These are phyloP conservation scores for Podospora comata DNA, from an alignment of 495 filamentous ascomycete species.

Conservation along the genomic window DNA sequence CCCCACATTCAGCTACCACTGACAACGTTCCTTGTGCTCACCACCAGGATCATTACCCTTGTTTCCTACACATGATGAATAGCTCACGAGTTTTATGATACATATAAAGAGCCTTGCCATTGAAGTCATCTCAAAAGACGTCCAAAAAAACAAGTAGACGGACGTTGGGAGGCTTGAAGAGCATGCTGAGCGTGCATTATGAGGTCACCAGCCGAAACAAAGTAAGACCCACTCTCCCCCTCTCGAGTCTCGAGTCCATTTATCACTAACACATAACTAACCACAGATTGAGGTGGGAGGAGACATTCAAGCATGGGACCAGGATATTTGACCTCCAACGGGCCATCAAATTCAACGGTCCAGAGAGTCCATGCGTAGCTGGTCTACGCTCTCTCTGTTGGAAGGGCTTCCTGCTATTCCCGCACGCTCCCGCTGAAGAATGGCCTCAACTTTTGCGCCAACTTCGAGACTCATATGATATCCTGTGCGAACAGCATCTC, in stretches of 20 bases:
- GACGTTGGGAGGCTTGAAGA: background rate
- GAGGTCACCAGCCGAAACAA: constrained; percentile 17
- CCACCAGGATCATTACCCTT: background rate
- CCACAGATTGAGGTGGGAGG: constrained; percentile 58
- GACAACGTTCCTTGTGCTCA: background rate
- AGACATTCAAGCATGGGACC: constrained; percentile 57
- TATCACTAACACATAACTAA: constrained; percentile 13
- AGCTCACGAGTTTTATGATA: background rate
- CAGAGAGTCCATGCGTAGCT: constrained; percentile 59
- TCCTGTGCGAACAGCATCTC: constrained; percentile 69
- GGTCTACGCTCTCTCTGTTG: constrained; percentile 88
- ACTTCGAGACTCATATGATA: constrained; percentile 68
- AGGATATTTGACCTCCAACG: constrained; percentile 63
- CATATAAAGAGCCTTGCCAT: background rate
- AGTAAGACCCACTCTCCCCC: constrained; percentile 4
- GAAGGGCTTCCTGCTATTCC: constrained; percentile 87
- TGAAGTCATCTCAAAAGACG: background rate
- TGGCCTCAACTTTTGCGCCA: constrained; percentile 68
- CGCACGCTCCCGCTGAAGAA: constrained; percentile 58
- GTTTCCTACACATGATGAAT: background rate
- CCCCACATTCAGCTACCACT: constrained; percentile 5
- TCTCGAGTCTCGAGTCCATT: background rate
- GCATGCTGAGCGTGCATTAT: constrained; percentile 8
- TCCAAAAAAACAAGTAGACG: background rate
- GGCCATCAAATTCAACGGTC: constrained; percentile 56